Evolutionary conservation across 2,329 filamentous ascomycete species (phyloP).

Genomic region (Pseudogymnoascus sp.): DNA sequence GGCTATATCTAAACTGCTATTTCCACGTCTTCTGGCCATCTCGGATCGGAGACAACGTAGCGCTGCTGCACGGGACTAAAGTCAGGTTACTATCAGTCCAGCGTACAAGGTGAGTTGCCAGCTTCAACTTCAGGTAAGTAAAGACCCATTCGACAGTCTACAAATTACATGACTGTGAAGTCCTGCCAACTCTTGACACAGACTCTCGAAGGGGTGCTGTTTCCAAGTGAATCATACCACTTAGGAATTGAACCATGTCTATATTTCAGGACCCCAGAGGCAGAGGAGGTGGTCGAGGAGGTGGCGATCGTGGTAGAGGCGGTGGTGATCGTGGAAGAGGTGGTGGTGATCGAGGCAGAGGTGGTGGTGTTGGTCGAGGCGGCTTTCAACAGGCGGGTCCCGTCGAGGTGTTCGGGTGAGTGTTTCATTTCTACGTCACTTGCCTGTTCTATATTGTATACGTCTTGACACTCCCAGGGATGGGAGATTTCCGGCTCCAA

Average conservation of each 20-base stretch:
- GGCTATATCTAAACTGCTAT: not conserved
- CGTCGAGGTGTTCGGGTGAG: constrained; percentile 10
- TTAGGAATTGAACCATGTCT: not conserved
- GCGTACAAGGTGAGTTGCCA: not conserved
- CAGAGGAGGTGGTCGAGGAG: constrained; percentile 5
- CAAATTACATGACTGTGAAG: not conserved
- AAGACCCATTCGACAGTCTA: not conserved
- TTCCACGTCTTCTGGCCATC: not conserved
- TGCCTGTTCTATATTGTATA: not conserved
- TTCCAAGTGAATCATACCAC: not conserved
- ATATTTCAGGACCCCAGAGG: not conserved
- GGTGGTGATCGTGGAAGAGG: not conserved
- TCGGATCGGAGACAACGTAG: not conserved
- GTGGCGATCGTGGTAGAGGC: constrained; percentile 7
- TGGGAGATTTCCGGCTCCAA: constrained; percentile 4
- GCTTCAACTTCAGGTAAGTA: not conserved
- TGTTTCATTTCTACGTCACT: not conserved
- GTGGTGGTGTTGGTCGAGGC: not conserved
- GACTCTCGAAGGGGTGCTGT: not conserved
- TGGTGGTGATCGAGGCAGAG: constrained; percentile 6
- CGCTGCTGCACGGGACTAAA: not conserved
- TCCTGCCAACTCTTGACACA: not conserved
- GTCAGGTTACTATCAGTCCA: not conserved
- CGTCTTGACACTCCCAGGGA: not conserved
- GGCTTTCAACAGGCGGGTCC: not conserved